Conservation (phyloP, 345 rosid genomes). For the Eucalyptus marginata region DNA sequence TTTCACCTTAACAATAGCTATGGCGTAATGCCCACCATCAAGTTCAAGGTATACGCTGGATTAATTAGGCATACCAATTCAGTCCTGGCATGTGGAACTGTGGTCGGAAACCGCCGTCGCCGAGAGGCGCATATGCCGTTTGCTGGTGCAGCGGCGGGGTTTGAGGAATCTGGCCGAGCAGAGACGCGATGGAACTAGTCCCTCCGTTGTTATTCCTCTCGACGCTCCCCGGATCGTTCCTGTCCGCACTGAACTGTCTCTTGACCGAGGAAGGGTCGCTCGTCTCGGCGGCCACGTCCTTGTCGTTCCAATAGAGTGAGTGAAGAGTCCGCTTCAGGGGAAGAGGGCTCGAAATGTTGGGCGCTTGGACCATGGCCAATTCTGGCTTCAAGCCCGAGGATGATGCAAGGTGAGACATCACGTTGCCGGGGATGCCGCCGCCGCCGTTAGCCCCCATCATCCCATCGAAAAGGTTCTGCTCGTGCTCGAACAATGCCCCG, state of each 20-base stretch:
- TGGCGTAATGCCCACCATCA: neutral
- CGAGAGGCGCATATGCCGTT: slow-evolving; percentile 27
- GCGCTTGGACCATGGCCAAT: slow-evolving; percentile 5
- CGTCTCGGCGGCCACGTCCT: slow-evolving; percentile 4
- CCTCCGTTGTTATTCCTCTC: slow-evolving; percentile 7
- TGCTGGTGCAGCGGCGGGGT: slow-evolving; percentile 38
- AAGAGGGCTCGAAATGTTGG: slow-evolving; percentile 1
- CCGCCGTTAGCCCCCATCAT: slow-evolving; percentile 6
- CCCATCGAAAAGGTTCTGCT: slow-evolving; percentile 29
- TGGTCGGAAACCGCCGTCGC: slow-evolving; percentile 45
- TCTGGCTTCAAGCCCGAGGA: slow-evolving; percentile 29
- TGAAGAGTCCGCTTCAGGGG: slow-evolving; percentile 53
- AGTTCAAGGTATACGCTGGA: neutral
- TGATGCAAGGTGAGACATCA: slow-evolving; percentile 15
- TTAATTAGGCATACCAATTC: slow-evolving; percentile 59
- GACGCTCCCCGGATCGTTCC: neutral
- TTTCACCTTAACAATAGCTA: neutral
- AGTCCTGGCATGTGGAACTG: slow-evolving; percentile 52
- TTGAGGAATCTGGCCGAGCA: slow-evolving; percentile 41
- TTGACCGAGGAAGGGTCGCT: slow-evolving; percentile 27
- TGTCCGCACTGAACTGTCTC: slow-evolving; percentile 25
- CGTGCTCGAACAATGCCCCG: slow-evolving; percentile 26
- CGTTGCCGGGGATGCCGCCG: neutral
- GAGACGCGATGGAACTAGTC: slow-evolving; percentile 27
- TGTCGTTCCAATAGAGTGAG: slow-evolving; percentile 46